A percentile compares a stretch with the other conserved stretches of the same genome.
These are phyloP conservation scores for Paraphoma sp. DNA, from an alignment of 2,329 filamentous ascomycete genomes.

Conservation along the genomic window DNA sequence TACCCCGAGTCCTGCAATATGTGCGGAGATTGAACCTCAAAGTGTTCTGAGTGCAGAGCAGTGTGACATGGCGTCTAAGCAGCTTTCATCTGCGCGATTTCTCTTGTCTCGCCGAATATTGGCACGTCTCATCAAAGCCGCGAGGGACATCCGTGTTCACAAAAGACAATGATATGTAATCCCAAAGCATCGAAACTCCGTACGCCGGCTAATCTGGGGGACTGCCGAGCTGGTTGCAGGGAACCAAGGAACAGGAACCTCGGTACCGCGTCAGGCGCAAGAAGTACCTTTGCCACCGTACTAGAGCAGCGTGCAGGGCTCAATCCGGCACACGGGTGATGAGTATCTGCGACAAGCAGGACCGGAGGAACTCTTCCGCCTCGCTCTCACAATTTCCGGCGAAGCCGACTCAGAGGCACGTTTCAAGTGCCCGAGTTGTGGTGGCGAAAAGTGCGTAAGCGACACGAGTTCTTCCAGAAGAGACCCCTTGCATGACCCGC, in stretches of 20 bases:
- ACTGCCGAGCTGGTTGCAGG: background rate
- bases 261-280: background rate
- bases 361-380: background rate
- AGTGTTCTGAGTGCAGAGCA: too few species aligned
- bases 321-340: background rate
- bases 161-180: too few species aligned
- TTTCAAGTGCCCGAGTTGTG: constrained; percentile 1
- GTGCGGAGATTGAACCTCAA: too few species aligned
- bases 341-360: background rate
- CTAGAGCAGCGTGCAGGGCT: background rate
- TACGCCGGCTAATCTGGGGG: background rate
- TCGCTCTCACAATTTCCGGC: background rate
- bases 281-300: background rate
- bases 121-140: too few species aligned
- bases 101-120: too few species aligned
- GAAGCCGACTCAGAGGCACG: background rate
- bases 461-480: constrained; percentile 4
- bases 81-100: too few species aligned
- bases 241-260: background rate
- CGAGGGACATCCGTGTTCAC: too few species aligned
- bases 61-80: too few species aligned
- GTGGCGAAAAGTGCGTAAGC: constrained; percentile 1
- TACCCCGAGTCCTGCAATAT: too few species aligned
- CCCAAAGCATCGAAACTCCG: background rate
- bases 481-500: background rate